Conservation (phyloP, 805 yeast species). For the Nakazawaea ishiwadae region DNA sequence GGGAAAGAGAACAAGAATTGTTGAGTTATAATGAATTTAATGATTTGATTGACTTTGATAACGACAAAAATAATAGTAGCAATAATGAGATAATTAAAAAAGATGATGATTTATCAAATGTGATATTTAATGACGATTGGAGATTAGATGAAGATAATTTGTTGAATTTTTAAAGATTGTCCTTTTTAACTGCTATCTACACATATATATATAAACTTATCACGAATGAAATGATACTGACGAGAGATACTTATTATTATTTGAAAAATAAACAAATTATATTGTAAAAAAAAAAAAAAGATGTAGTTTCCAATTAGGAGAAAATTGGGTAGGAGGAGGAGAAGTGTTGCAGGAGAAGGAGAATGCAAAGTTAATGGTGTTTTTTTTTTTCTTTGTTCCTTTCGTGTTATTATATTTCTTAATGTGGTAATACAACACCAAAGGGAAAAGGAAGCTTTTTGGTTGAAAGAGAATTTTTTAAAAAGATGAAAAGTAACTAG, state of each 20-base stretch:
- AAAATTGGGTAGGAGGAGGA: too few relatives aligned
- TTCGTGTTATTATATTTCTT: too few relatives aligned
- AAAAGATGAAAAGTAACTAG: too few relatives aligned
- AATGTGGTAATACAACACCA: too few relatives aligned
- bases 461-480: too few relatives aligned
- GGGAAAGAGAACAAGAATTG: conserved; percentile 14
- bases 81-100: not conserved
- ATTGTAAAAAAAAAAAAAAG: not conserved
- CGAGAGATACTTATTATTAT: too few relatives aligned
- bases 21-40: conserved; percentile 13
- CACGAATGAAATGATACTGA: not conserved
- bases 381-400: too few relatives aligned
- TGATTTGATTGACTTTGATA: conserved; percentile 13
- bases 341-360: too few relatives aligned
- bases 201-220: not conserved
- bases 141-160: conserved; percentile 11
- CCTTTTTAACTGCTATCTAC: not conserved
- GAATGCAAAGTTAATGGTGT: too few relatives aligned
- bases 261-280: too few relatives aligned
- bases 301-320: not conserved
- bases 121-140: conserved; percentile 13
- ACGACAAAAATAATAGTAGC: not conserved
- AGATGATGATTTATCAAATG: not conserved
- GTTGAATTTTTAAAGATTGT: conserved; percentile 11
- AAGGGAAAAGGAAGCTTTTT: too few relatives aligned